A percentile compares a stretch with the other conserved stretches of the same genome.
Conservation (phyloP, 1,284 basidiomycete genomes). For the Sporisorium graminicola region DNA sequence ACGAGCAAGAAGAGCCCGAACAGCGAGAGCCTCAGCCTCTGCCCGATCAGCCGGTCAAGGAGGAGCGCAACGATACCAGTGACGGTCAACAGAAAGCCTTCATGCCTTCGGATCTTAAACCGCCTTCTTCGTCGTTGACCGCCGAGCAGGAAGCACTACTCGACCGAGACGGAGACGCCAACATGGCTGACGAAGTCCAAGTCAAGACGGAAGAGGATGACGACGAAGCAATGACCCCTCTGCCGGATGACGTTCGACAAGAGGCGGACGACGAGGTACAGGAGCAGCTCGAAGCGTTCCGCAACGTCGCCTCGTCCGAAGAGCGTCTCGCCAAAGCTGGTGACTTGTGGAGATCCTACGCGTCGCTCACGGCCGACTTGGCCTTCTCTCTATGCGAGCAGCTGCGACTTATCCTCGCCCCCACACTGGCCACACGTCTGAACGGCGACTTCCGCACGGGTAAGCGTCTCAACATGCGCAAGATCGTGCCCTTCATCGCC, state of each 20-base stretch:
- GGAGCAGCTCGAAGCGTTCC: conserved; percentile 71
- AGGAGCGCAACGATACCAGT: conserved; percentile 62
- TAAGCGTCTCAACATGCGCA: conserved; percentile 98
- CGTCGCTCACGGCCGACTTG: conserved; percentile 88
- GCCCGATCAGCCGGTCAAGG: conserved; percentile 63
- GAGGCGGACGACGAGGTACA: conserved; percentile 64
- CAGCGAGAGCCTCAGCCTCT: conserved; percentile 37
- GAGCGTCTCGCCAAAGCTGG: conserved; percentile 77
- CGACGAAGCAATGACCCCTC: conserved; percentile 55
- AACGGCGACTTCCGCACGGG: conserved; percentile 98
- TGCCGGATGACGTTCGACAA: conserved; percentile 57
- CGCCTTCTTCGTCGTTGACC: conserved; percentile 19
- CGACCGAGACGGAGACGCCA: conserved; percentile 40
- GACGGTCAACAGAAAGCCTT: conserved; percentile 58
- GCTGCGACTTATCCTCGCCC: conserved; percentile 94
- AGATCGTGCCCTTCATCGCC: conserved; percentile 98
- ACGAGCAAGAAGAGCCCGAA: conserved; percentile 31
- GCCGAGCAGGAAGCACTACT: conserved; percentile 40
- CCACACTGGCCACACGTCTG: conserved; percentile 91
- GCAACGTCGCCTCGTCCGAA: conserved; percentile 76
- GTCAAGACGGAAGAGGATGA: conserved; percentile 70
- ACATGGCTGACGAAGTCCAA: conserved; percentile 74
- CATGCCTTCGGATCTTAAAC: conserved; percentile 57
- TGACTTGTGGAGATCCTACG: conserved; percentile 90
- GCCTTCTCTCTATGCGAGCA: conserved; percentile 86